These are phyloP conservation scores for Fraxinus velutina DNA, from an alignment of 305 asterid genomes.

Conservation along the genomic window DNA sequence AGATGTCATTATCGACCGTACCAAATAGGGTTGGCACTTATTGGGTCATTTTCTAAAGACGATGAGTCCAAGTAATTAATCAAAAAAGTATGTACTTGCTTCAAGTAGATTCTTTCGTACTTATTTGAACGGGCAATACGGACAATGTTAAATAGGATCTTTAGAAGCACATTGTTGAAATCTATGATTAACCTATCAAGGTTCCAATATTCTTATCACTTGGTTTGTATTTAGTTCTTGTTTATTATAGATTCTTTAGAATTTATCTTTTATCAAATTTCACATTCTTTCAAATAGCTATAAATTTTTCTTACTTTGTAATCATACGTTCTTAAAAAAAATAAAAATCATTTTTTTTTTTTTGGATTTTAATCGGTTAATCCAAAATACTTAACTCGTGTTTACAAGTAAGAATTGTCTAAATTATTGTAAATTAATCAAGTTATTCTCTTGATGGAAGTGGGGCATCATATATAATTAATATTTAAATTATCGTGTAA, in stretches of 20 bases:
- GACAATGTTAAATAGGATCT: neutral
- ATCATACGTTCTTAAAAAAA: too few relatives aligned
- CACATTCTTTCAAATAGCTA: too few relatives aligned
- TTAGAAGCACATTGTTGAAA: neutral
- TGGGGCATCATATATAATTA: neutral
- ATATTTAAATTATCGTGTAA: neutral
- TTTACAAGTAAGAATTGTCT: neutral
- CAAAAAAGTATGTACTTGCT: constrained; percentile 20
- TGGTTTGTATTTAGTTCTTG: neutral
- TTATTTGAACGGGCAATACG: neutral
- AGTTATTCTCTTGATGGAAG: neutral
- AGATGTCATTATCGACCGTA: constrained; percentile 7
- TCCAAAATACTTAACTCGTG: neutral
- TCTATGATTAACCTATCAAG: neutral
- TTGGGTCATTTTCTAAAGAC: constrained; percentile 5
- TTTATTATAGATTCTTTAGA: neutral
- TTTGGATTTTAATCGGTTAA: neutral
- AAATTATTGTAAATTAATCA: neutral
- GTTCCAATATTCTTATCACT: neutral
- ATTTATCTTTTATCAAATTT: neutral
- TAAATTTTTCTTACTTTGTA: neutral
- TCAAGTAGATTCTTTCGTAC: neutral
- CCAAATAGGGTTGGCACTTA: neutral
- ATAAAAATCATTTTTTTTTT: too few relatives aligned
- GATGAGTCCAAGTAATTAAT: constrained; percentile 13